Percentiles rank a stretch among this genome's conserved stretches.
These are phyloP conservation scores for Ulmus americana DNA, from an alignment of 331 rosid genomes.

Conservation along the genomic window DNA sequence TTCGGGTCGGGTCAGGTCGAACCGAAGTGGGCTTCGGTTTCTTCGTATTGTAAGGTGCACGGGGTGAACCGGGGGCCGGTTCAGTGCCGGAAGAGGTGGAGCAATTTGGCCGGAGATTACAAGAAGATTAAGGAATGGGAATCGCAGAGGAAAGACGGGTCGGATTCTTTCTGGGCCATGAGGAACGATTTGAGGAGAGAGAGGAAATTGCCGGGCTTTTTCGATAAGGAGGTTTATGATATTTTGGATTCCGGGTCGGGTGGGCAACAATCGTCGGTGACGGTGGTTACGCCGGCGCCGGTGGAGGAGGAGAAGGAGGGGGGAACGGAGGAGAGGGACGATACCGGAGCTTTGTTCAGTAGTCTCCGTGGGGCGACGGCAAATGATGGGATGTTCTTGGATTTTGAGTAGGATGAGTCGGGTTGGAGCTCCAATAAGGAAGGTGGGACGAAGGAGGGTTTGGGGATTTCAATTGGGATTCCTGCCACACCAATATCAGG, in stretches of 20 bases:
- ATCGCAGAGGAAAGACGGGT: conserved; percentile 53
- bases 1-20: conserved; percentile 59
- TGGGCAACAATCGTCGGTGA: conserved; percentile 16
- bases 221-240: conserved; percentile 83
- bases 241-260: conserved; percentile 62
- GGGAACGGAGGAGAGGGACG: conserved; percentile 12
- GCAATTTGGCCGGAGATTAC: conserved; percentile 91
- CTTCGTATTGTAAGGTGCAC: conserved; percentile 72
- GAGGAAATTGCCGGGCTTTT: conserved; percentile 83
- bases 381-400: conserved; percentile 80
- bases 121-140: conserved; percentile 99
- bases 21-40: conserved; percentile 90
- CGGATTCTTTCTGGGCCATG: conserved; percentile 94
- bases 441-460: conserved; percentile 23
- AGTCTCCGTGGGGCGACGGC: conserved; percentile 53
- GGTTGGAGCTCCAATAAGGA: conserved; percentile 47
- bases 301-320: conserved; percentile 22
- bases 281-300: conserved; percentile 22
- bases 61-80: conserved; percentile 95
- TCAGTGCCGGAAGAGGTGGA: conserved; percentile 99
- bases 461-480: conserved; percentile 16
- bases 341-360: conserved; percentile 43
- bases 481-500: conserved; percentile 76
- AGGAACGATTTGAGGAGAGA: conserved; percentile 88
- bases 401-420: conserved; percentile 70